phyloP scores from a whole-genome alignment of 768 basidiomycete species.

The Pulveroboletus sp. region DNA sequence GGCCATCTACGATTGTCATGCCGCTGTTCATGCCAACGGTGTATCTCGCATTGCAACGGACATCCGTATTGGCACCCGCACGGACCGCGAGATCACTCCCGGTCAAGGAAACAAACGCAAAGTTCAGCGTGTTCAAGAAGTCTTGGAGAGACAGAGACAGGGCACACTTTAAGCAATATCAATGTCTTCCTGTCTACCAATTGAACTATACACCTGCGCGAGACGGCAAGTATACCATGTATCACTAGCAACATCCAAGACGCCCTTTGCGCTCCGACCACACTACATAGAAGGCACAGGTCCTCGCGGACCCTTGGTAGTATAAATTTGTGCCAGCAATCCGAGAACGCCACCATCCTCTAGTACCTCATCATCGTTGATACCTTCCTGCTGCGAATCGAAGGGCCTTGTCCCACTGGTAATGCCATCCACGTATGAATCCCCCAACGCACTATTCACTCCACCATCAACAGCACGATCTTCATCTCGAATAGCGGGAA shows the following conservation, averaged over 20 bases:
- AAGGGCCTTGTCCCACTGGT: conserved; percentile 36
- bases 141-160: conserved; percentile 44
- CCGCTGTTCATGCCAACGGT: conserved; percentile 75
- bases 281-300: conserved; percentile 43
- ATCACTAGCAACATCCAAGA: neutral
- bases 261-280: neutral
- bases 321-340: conserved; percentile 83
- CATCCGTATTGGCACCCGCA: conserved; percentile 90
- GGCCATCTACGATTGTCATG: conserved; percentile 89
- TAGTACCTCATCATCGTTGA: conserved; percentile 58
- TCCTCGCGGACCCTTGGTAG: conserved; percentile 43
- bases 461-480: conserved; percentile 50
- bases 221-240: neutral
- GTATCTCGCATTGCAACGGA: conserved; percentile 81
- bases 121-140: conserved; percentile 74
- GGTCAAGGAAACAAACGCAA: conserved; percentile 78
- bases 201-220: neutral
- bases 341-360: conserved; percentile 84
- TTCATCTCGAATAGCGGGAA: conserved; percentile 36
- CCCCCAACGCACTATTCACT: conserved; percentile 57
- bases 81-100: conserved; percentile 55
- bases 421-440: conserved; percentile 69
- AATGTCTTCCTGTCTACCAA: neutral
- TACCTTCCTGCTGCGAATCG: conserved; percentile 42
- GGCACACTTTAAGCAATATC: neutral